These are phyloP conservation scores for Cudoniella acicularis DNA, from an alignment of 495 filamentous ascomycete genomes.

Conservation along the genomic window DNA sequence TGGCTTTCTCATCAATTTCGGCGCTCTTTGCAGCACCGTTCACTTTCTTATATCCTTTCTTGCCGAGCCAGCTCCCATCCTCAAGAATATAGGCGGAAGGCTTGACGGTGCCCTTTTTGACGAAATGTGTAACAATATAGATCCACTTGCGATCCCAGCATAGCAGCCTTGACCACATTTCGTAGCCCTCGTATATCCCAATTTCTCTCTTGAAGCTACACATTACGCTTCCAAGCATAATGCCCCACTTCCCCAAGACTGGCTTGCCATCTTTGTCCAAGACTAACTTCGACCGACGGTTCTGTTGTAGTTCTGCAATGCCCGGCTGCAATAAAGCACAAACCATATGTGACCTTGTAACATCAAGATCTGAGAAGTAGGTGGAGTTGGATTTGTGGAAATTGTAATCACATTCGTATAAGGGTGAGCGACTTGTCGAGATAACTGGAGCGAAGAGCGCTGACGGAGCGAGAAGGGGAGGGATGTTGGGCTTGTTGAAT, in stretches of 20 bases:
- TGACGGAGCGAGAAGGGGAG: conserved; percentile 30
- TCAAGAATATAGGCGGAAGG: conserved; percentile 40
- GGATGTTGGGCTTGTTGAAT: conserved; percentile 32
- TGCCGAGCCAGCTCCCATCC: conserved; percentile 21
- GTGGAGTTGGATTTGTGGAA: conserved; percentile 81
- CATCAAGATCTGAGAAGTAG: conserved; percentile 79
- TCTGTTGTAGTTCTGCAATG: conserved; percentile 37
- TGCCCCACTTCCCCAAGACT: conserved; percentile 39
- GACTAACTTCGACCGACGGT: conserved; percentile 37
- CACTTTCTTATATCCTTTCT: conserved; percentile 28
- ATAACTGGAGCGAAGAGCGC: conserved; percentile 62
- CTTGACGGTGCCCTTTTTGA: conserved; percentile 48
- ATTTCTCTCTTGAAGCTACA: conserved; percentile 70
- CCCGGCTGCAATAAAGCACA: conserved; percentile 49
- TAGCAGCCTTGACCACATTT: conserved; percentile 68
- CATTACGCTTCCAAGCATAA: conserved; percentile 65
- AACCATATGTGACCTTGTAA: conserved; percentile 61
- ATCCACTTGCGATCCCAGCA: conserved; percentile 83
- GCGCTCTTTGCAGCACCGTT: not conserved
- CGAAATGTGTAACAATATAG: conserved; percentile 68
- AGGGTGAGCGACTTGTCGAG: conserved; percentile 51
- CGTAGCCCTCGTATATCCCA: conserved; percentile 62
- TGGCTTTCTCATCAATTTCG: conserved; percentile 28
- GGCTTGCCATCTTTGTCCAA: conserved; percentile 32
- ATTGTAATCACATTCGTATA: conserved; percentile 78